phyloP scores from a whole-genome alignment of 2,329 filamentous ascomycete genomes.

The Fusarium haematococcum region DNA sequence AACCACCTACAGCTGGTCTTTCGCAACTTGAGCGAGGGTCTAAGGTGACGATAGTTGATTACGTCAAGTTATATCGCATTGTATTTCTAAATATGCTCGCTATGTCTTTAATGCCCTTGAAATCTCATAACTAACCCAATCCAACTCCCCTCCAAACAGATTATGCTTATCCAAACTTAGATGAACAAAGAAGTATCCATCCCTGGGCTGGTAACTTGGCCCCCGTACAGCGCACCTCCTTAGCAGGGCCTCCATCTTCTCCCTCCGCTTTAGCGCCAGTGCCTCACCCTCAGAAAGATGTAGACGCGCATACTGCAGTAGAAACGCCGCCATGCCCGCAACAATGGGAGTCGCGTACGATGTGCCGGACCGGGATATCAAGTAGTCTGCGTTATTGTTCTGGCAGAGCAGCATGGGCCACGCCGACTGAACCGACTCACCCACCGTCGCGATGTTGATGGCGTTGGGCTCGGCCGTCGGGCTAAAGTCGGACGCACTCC shows the following conservation, averaged over 20 bases:
- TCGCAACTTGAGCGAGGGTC: background rate
- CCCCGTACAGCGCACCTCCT: slow-evolving; percentile 1
- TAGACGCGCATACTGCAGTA: slow-evolving; percentile 3
- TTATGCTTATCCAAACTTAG: slow-evolving; percentile 14
- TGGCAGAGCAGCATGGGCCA: slow-evolving; percentile 17
- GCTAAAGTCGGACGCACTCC: slow-evolving; percentile 9
- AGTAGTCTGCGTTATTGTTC: background rate
- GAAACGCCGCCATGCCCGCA: slow-evolving; percentile 4
- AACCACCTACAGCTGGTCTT: background rate
- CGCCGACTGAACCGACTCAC: slow-evolving; percentile 13
- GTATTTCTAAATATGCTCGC: background rate
- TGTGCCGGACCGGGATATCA: background rate
- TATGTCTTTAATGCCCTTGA: background rate
- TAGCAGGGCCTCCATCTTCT: slow-evolving; percentile 11
- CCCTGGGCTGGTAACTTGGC: background rate
- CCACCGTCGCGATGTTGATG: slow-evolving; percentile 13
- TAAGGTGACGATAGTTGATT: accelerated
- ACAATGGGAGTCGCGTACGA: slow-evolving; percentile 20
- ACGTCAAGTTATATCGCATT: background rate
- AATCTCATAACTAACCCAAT: background rate
- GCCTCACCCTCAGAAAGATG: background rate
- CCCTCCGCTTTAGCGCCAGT: background rate
- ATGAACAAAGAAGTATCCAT: slow-evolving; percentile 9
- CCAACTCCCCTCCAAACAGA: slow-evolving; percentile 5
- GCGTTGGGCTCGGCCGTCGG: slow-evolving; percentile 4